Conservation (phyloP, 2,329 filamentous ascomycete species). For the Pseudocercospora eumusae region DNA sequence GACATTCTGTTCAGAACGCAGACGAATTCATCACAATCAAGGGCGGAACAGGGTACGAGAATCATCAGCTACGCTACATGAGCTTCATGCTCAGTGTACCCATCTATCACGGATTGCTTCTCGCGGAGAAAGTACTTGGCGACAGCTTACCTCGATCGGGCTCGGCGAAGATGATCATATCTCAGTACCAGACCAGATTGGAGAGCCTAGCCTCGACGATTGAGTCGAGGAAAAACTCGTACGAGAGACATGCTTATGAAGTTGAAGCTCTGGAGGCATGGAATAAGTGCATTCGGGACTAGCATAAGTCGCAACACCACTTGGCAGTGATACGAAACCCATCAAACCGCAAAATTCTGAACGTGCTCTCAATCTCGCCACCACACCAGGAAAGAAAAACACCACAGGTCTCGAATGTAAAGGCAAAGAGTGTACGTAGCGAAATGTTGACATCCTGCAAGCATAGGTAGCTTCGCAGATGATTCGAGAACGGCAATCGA, state of each 20-base stretch:
- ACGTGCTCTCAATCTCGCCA: background rate
- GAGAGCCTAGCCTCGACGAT: constrained; percentile 29
- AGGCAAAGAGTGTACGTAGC: background rate
- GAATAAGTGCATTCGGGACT: constrained; percentile 30
- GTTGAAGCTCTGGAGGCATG: constrained; percentile 34
- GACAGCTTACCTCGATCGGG: constrained; percentile 37
- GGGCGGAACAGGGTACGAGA: background rate
- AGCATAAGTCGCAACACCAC: background rate
- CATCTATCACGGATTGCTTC: constrained; percentile 48
- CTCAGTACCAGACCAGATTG: constrained; percentile 34
- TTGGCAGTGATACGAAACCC: background rate
- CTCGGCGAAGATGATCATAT: constrained; percentile 29
- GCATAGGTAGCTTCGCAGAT: background rate
- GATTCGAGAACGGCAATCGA: background rate
- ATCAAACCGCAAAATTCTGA: background rate
- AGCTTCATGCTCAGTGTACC: constrained; percentile 40
- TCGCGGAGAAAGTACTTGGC: constrained; percentile 46
- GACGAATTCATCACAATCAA: background rate
- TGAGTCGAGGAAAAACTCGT: constrained; percentile 24
- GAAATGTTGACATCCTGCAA: background rate
- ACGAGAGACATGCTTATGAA: constrained; percentile 32
- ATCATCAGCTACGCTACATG: constrained; percentile 16
- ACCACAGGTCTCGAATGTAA: background rate
- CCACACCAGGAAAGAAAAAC: background rate
- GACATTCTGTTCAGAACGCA: background rate